Base-by-base conservation (phyloP, 1,139 yeast genomes). In the Torulaspora globosa region DNA sequence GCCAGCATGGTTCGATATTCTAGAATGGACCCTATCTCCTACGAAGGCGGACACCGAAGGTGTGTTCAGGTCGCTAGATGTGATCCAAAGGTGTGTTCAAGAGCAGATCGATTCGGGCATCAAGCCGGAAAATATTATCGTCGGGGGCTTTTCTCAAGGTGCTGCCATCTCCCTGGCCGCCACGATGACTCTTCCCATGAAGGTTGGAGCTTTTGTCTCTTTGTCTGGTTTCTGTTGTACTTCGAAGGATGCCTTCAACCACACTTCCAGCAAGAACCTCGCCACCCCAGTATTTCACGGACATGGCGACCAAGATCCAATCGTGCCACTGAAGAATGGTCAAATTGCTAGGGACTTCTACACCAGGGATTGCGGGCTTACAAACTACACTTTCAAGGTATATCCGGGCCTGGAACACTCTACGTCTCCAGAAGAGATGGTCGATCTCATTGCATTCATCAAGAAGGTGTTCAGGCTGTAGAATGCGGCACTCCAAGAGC, bases 71-170 rank as follows among this genome's bases (percentile, higher is more conserved):
- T 73, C 86, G 31, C 72, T 84, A 40, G 76, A 74, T 1, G 59
- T 69, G 1, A 70, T 89, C 38, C 74, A 78, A 50, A 62, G 62
- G 1, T 70, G 81, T 48, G 74, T 92, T 41, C 69, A 76, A 19
- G 83, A 82, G 51, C 90, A 88, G 62, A 72, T 79, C 12, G 76
- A 74, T 6, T 64, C 47, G 11, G 85, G 94, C 3, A 76, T 90
- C 31, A 77, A 82, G 1, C 70, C 89, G 0, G 81, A 84, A 31
- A 77, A 83, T 44, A 84, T 92, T 42, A 73, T 92, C 12, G 71
- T 92, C 51, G 97, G 97, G 29, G 98, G 98, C 1, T 92, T 92
- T 62, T 83, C 95, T 6, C 98, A 92, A 68, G 98, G 98, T 49
- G 95, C 89, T 41, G 92, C 95, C 1, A 55, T 90, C 10, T 70